Conservation (phyloP, 129 eudicot species). For the Lactuca saligna region DNA sequence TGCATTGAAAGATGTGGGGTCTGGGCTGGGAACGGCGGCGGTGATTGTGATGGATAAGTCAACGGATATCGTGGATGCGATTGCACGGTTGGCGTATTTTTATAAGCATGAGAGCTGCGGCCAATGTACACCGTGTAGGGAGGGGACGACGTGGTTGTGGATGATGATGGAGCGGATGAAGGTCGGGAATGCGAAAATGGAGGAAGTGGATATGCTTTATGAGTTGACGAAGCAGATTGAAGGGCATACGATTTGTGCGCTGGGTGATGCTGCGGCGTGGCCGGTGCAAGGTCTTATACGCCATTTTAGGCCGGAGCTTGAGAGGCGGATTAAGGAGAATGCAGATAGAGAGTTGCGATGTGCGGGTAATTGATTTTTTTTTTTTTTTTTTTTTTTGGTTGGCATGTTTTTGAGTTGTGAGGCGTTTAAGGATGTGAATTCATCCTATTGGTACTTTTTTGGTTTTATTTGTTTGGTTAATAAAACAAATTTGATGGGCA, state of each 20-base stretch:
- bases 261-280: conserved; percentile 98
- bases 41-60: conserved; percentile 89
- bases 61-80: conserved; percentile 81
- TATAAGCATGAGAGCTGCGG: conserved; percentile 95
- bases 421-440: not conserved
- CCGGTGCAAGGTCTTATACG: conserved; percentile 93
- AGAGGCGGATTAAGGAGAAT: conserved; percentile 73
- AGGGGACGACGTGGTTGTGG: conserved; percentile 95
- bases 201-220: conserved; percentile 91
- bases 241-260: conserved; percentile 92
- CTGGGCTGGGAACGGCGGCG: conserved; percentile 86
- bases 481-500: not conserved
- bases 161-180: conserved; percentile 87
- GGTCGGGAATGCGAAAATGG: conserved; percentile 80
- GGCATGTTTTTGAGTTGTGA: too few relatives aligned
- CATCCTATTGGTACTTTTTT: not conserved
- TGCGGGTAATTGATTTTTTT: conserved; percentile 27
- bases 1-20: conserved; percentile 68
- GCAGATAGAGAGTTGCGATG: conserved; percentile 60
- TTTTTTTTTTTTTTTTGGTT: not conserved
- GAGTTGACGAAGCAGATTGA: conserved; percentile 93
- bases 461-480: not conserved
- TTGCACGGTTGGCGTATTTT: conserved; percentile 40
- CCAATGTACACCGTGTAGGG: conserved; percentile 91
- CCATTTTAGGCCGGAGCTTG: conserved; percentile 89